Base-by-base conservation (phyloP, 2,329 filamentous ascomycete genomes). In the Phyllachora maydis region DNA sequence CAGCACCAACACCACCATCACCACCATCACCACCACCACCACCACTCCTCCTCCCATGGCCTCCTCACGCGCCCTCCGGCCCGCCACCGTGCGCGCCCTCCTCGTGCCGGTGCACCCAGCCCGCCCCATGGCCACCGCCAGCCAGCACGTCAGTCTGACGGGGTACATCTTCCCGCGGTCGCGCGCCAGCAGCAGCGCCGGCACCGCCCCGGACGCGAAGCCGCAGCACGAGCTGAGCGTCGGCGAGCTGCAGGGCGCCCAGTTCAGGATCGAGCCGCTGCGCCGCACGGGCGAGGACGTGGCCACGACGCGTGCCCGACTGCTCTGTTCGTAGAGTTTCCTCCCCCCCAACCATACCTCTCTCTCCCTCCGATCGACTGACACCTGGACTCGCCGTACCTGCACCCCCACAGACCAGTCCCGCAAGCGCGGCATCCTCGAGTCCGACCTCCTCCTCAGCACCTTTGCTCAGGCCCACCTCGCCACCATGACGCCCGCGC, bases 401-500 rank as follows among this genome's bases (percentile, higher is more conserved):
- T 18, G 16, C 19, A 19, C 17, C 7, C 19, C 7, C 16, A 26
- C 39, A 93, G 85, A 98, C 56, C 88, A 98, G 54, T 88, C 77
- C 48, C 77, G 88, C 38, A 98, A 98, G 54, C 72, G 88, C 45
- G 88, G 88, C 36, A 95, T 77, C 35, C 72, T 95, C 42, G 88
- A 98, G 48, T 83, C 78, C 32, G 88, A 98, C 47, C 77, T 98
- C 26, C 68, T 98, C 32, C 75, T 95, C 35, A 92, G 81, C 29
- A 98, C 88, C 34, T 98, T 98, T 46, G 88, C 88, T 33, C 68
- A 85, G 35, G 56, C 59, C 26, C 62, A 90, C 49, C 70, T 98
- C 12, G 55, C 59, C 20, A 54, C 53, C 30, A 91, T 98, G 78
- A 65, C 64, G 2, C 47, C 56, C 5, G 49, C 58, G 23, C 76